phyloP scores from a whole-genome alignment of 1,284 basidiomycete species.

The Heliocybe sulcata region DNA sequence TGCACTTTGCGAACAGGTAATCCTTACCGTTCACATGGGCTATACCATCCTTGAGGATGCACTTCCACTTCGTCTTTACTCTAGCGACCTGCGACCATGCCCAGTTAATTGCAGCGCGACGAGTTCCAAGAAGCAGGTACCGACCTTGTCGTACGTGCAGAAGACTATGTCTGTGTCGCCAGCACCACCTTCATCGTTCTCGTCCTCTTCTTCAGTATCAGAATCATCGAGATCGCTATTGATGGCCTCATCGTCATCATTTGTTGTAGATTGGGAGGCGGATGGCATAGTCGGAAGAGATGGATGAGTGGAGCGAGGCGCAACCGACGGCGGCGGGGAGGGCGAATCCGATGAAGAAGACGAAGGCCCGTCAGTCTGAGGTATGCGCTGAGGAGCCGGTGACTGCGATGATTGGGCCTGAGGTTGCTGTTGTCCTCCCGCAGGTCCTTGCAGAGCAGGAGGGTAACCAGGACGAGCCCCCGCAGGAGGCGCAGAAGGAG shows the following conservation, averaged over 20 bases:
- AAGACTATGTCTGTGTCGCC: constrained; percentile 91
- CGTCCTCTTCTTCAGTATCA: constrained; percentile 74
- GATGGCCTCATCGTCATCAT: constrained; percentile 73
- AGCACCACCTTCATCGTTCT: constrained; percentile 63
- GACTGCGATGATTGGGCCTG: not conserved
- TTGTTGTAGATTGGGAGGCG: constrained; percentile 20
- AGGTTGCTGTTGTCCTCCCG: constrained; percentile 11
- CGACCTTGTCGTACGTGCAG: constrained; percentile 97
- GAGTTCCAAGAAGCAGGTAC: constrained; percentile 10
- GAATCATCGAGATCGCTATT: constrained; percentile 96
- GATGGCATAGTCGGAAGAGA: constrained; percentile 24
- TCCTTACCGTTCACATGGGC: constrained; percentile 96
- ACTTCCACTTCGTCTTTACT: constrained; percentile 99
- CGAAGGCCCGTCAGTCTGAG: constrained; percentile 57
- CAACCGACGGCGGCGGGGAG: constrained; percentile 52
- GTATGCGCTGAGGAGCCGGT: constrained; percentile 37
- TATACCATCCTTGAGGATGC: constrained; percentile 97
- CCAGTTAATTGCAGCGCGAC: not conserved
- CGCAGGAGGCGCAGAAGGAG: not conserved
- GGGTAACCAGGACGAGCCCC: constrained; percentile 2
- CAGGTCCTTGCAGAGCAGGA: constrained; percentile 10
- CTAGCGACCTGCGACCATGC: constrained; percentile 71
- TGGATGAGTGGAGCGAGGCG: constrained; percentile 41
- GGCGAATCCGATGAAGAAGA: constrained; percentile 54
- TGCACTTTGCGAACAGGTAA: constrained; percentile 96